These are phyloP conservation scores for Leonotis leonurus DNA, from an alignment of 257 asterid species.

Conservation along the genomic window DNA sequence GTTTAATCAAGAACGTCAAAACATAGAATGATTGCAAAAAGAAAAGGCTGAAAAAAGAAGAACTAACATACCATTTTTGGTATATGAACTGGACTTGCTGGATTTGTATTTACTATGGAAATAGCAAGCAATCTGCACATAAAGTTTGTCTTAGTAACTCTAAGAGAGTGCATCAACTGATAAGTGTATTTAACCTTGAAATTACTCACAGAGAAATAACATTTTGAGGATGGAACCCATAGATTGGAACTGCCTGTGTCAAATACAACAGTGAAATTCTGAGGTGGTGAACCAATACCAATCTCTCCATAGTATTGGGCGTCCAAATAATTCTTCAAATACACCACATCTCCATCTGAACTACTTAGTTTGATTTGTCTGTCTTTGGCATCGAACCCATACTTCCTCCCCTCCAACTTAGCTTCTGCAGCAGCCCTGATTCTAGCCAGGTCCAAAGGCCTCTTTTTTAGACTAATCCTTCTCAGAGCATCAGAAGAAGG, in stretches of 20 bases:
- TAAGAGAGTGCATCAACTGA: not conserved
- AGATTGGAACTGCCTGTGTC: constrained; percentile 97
- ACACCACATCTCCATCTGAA: constrained; percentile 41
- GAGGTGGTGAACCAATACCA: constrained; percentile 85
- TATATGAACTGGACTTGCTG: constrained; percentile 60
- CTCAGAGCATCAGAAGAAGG: constrained; percentile 56
- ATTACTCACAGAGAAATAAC: constrained; percentile 83
- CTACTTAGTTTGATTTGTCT: constrained; percentile 37
- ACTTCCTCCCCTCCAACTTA: constrained; percentile 33
- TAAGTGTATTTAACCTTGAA: not conserved
- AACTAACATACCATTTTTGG: constrained; percentile 47
- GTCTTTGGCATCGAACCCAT: constrained; percentile 25
- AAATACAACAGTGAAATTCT: constrained; percentile 74
- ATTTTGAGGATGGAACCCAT: constrained; percentile 93
- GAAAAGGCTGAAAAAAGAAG: not conserved
- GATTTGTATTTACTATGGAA: constrained; percentile 73
- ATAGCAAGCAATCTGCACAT: constrained; percentile 82
- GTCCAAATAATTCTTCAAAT: constrained; percentile 78
- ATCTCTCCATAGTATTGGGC: constrained; percentile 96
- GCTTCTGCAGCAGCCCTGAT: constrained; percentile 54
- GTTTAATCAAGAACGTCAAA: not conserved
- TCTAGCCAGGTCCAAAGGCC: constrained; percentile 35
- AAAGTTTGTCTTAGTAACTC: not conserved
- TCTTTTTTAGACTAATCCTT: constrained; percentile 64
- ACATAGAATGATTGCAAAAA: not conserved